Percentiles rank a stretch among this genome's conserved stretches.
These are phyloP conservation scores for Botrytis byssoidea DNA, from an alignment of 2,329 filamentous ascomycete species.

Conservation along the genomic window DNA sequence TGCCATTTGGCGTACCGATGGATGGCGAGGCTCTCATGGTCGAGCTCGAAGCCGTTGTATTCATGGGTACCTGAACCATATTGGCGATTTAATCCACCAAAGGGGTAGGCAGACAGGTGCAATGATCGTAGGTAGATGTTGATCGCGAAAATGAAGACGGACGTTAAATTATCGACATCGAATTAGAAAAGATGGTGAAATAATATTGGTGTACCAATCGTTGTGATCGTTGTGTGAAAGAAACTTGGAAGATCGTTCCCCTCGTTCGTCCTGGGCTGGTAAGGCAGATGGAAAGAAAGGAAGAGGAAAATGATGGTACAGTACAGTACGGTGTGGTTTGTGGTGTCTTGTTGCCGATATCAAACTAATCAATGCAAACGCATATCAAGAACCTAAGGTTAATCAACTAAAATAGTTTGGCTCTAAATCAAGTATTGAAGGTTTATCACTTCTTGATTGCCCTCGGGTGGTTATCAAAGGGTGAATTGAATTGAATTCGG, in stretches of 20 bases:
- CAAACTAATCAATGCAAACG: not conserved
- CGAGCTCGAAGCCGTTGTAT: conserved; percentile 32
- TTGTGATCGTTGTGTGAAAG: not conserved
- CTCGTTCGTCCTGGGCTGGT: not conserved
- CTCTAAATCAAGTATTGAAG: not conserved
- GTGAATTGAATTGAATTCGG: not conserved
- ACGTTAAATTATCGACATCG: conserved; percentile 34
- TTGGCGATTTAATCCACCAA: conserved; percentile 22
- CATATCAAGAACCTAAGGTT: not conserved
- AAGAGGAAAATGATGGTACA: not conserved
- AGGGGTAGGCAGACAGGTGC: not conserved
- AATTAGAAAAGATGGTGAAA: conserved; percentile 19
- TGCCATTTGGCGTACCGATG: conserved; percentile 30
- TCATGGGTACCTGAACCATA: conserved; percentile 39
- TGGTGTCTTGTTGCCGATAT: not conserved
- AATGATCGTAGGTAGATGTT: not conserved
- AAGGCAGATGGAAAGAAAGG: not conserved
- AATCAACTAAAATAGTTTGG: not conserved
- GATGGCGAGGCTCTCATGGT: conserved; percentile 35
- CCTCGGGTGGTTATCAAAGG: not conserved
- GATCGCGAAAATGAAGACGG: conserved; percentile 5
- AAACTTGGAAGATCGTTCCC: not conserved
- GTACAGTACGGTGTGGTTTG: not conserved
- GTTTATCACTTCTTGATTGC: not conserved
- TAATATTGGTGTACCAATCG: not conserved